These are phyloP conservation scores for Triticum dicoccoides DNA, from an alignment of 176 grass and related monocot species.

Conservation along the genomic window DNA sequence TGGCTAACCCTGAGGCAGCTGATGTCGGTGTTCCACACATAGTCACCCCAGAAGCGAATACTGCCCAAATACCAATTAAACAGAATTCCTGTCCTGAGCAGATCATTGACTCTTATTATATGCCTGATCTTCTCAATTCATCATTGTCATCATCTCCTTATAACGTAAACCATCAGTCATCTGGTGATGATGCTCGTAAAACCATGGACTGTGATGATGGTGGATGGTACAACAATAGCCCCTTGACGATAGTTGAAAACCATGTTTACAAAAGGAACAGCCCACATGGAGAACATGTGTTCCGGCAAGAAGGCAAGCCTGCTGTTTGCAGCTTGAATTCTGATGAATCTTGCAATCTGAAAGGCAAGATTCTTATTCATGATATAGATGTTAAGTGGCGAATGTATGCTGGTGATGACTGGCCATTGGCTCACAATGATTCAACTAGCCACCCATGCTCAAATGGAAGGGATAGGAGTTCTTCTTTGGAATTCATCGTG, in stretches of 20 bases:
- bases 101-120: conserved; percentile 84
- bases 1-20: neutral
- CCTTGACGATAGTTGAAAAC: conserved; percentile 79
- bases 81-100: conserved; percentile 40
- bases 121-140: conserved; percentile 46
- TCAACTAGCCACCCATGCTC: conserved; percentile 7
- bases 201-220: conserved; percentile 52
- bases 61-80: conserved; percentile 20
- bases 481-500: conserved; percentile 67
- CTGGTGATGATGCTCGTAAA: conserved; percentile 30
- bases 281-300: conserved; percentile 16
- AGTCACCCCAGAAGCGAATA: conserved; percentile 15
- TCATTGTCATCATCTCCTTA: conserved; percentile 14
- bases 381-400: conserved; percentile 81
- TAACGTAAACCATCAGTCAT: conserved; percentile 28
- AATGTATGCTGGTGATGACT: conserved; percentile 80
- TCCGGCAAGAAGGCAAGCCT: conserved; percentile 41
- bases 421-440: conserved; percentile 53
- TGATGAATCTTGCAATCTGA: conserved; percentile 53
- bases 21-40: neutral
- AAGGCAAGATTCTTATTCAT: conserved; percentile 72
- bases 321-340: conserved; percentile 35
- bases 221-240: conserved; percentile 66
- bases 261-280: conserved; percentile 69
- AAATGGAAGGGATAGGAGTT: conserved; percentile 63